Evolutionary conservation across 805 yeast species (phyloP).

Genomic region (Lipomyces starkeyi): DNA sequence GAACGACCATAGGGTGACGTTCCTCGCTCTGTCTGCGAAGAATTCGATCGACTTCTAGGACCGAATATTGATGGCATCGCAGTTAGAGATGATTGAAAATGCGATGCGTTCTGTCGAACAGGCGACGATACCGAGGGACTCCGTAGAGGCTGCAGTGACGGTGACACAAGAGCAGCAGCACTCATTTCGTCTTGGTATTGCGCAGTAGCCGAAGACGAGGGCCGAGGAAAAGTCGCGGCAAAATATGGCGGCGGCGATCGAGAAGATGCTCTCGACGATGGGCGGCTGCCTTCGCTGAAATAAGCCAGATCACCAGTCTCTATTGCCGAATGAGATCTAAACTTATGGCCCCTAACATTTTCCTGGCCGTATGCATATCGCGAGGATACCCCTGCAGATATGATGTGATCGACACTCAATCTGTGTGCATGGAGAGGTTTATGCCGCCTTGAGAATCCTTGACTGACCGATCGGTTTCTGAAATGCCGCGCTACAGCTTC

Average conservation of each 20-base stretch:
- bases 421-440: slow-evolving; percentile 10
- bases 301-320: slow-evolving; percentile 11
- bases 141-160: not conserved
- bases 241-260: slow-evolving; percentile 2
- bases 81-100: not conserved
- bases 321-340: slow-evolving; percentile 1
- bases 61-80: slow-evolving; percentile 1
- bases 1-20: slow-evolving; percentile 5
- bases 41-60: slow-evolving; percentile 3
- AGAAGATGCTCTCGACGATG: not conserved
- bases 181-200: not conserved
- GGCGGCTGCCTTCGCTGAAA: slow-evolving; percentile 15
- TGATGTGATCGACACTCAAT: not conserved
- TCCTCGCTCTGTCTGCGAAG: slow-evolving; percentile 2
- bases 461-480: slow-evolving; percentile 23
- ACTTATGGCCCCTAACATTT: slow-evolving; percentile 1
- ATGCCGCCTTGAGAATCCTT: slow-evolving; percentile 13
- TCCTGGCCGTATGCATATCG: not conserved
- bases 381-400: not conserved
- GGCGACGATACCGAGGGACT: not conserved
- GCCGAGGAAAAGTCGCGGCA: not conserved
- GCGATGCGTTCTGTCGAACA: not conserved
- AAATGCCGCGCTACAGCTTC: slow-evolving; percentile 10
- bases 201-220: not conserved
- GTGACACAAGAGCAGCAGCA: not conserved